Percentiles rank a stretch among this genome's conserved stretches.
phyloP scores from a whole-genome alignment of 495 filamentous ascomycete genomes.

The Daldinia concentrica region DNA sequence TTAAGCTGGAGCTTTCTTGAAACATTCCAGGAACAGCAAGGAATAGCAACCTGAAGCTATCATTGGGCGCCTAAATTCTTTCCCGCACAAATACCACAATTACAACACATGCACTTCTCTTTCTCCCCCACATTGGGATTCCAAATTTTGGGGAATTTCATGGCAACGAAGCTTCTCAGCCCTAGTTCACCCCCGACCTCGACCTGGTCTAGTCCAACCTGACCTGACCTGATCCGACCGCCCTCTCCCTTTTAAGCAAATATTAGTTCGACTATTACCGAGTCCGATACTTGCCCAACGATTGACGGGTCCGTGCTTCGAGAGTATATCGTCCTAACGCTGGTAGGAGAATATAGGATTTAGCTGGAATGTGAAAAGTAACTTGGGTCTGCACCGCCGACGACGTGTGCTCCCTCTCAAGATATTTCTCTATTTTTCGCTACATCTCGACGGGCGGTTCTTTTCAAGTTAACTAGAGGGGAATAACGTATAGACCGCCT shows the following conservation, averaged over 20 bases:
- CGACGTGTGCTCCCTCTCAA: slow-evolving; percentile 28
- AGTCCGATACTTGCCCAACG: background rate
- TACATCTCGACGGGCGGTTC: slow-evolving; percentile 4
- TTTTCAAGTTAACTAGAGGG: background rate
- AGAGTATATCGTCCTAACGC: background rate
- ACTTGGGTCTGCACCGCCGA: slow-evolving; percentile 22
- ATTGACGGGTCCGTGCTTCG: background rate
- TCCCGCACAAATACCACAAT: slow-evolving; percentile 11
- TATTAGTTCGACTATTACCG: slow-evolving; percentile 1
- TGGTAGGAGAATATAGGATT: background rate
- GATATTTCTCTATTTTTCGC: background rate
- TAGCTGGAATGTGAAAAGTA: slow-evolving; percentile 40
- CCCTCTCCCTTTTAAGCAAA: slow-evolving; percentile 25
- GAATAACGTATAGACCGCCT: slow-evolving; percentile 19
- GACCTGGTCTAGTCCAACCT: slow-evolving; percentile 10
- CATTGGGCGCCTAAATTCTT: slow-evolving; percentile 43
- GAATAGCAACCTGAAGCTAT: slow-evolving; percentile 28
- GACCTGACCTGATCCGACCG: slow-evolving; percentile 28
- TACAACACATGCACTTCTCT: slow-evolving; percentile 14
- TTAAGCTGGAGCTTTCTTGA: slow-evolving; percentile 32
- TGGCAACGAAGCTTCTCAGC: slow-evolving; percentile 10
- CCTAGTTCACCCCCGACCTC: slow-evolving; percentile 6
- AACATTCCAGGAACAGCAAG: slow-evolving; percentile 43
- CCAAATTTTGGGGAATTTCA: slow-evolving; percentile 28
- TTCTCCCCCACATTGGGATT: slow-evolving; percentile 30